phyloP scores from a whole-genome alignment of 805 yeast genomes.

The Cyberlindnera euphorbiae region DNA sequence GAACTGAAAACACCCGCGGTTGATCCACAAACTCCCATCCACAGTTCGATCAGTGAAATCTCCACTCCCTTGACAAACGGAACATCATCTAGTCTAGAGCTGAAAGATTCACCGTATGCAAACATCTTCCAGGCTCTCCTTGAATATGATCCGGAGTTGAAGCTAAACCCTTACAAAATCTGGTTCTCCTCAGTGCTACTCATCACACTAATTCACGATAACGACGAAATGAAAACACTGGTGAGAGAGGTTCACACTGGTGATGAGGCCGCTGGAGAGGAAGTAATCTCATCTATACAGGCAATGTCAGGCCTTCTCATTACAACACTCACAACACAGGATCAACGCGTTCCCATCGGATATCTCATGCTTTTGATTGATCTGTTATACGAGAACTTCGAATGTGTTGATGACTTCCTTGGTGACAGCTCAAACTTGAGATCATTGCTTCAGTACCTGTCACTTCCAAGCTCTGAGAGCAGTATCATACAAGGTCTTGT shows the following conservation, averaged over 20 bases:
- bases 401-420: constrained; percentile 72
- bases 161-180: constrained; percentile 77
- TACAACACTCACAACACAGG: constrained; percentile 54
- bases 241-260: constrained; percentile 55
- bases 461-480: constrained; percentile 46
- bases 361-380: constrained; percentile 67
- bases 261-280: constrained; percentile 58
- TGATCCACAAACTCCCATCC: background rate
- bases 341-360: constrained; percentile 73
- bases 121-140: constrained; percentile 69
- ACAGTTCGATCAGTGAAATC: background rate
- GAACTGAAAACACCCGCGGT: background rate
- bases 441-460: constrained; percentile 62
- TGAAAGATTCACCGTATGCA: constrained; percentile 34
- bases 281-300: constrained; percentile 63
- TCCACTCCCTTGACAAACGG: constrained; percentile 1
- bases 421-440: constrained; percentile 61
- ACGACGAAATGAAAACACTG: constrained; percentile 41
- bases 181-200: constrained; percentile 80
- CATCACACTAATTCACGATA: constrained; percentile 55
- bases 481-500: constrained; percentile 68
- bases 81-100: constrained; percentile 3
- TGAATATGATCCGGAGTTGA: constrained; percentile 67
- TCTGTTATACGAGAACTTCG: constrained; percentile 75
- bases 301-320: constrained; percentile 73